Conservation (phyloP, 306 rosid species). For the Acmispon strigosus region DNA sequence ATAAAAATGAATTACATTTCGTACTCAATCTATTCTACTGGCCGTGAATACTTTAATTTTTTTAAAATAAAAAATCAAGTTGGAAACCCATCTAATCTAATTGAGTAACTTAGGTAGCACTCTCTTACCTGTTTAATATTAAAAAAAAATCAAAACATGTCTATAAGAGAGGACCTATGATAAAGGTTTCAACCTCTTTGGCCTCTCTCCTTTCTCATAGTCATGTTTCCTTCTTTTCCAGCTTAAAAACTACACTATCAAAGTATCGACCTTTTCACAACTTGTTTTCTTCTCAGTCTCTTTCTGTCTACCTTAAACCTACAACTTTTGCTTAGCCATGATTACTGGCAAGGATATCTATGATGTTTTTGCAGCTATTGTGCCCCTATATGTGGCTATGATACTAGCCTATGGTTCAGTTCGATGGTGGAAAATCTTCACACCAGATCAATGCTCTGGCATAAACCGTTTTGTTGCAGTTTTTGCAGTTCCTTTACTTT, state of each 20-base stretch:
- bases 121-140: background rate
- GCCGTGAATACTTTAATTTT: too few relatives aligned
- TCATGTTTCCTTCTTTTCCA: constrained; percentile 23
- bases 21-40: too few relatives aligned
- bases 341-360: constrained; percentile 71
- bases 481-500: constrained; percentile 76
- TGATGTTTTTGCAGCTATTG: constrained; percentile 68
- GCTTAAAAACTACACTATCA: constrained; percentile 9
- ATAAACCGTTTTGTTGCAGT: constrained; percentile 82
- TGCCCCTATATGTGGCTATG: constrained; percentile 84
- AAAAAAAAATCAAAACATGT: background rate
- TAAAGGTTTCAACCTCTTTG: constrained; percentile 12
- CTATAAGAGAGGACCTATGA: constrained; percentile 14
- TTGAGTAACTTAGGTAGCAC: background rate
- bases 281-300: background rate
- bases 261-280: background rate
- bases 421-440: constrained; percentile 82
- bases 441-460: constrained; percentile 82
- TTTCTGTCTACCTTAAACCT: background rate
- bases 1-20: too few relatives aligned
- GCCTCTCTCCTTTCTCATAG: background rate
- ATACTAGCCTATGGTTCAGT: constrained; percentile 74
- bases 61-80: too few relatives aligned
- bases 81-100: background rate
- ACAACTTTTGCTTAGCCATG: constrained; percentile 31